A percentile compares a stretch with the other conserved stretches of the same genome.
Conservation (phyloP, 208 protist genomes). For the Trypanosoma congolense region DNA sequence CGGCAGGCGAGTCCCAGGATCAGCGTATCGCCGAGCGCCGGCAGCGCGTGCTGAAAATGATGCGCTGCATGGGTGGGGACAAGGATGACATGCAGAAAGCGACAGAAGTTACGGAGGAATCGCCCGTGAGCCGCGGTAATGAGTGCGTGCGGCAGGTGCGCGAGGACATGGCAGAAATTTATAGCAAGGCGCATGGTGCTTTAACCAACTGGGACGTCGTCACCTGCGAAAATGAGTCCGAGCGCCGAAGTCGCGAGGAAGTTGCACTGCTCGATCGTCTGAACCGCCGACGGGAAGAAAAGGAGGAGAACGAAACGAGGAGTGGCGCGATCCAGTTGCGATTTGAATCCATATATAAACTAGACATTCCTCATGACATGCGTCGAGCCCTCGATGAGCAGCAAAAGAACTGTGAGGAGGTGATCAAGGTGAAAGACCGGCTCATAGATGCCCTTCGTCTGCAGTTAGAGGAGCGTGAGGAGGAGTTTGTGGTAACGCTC, state of each 20-base stretch:
- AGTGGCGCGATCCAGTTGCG: conserved; percentile 75
- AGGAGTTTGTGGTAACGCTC: conserved; percentile 89
- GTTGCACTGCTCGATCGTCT: conserved; percentile 27
- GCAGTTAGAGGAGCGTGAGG: conserved; percentile 86
- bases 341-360: conserved; percentile 85
- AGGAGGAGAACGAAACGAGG: conserved; percentile 44
- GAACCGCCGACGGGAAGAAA: conserved; percentile 42
- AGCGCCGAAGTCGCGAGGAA: conserved; percentile 63
- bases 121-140: conserved; percentile 25
- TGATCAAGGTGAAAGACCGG: conserved; percentile 82
- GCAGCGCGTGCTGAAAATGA: conserved; percentile 30
- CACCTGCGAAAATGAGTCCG: conserved; percentile 57
- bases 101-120: conserved; percentile 5
- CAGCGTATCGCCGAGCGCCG: conserved; percentile 58
- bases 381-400: conserved; percentile 72
- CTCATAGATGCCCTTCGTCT: conserved; percentile 76
- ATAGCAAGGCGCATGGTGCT: conserved; percentile 32
- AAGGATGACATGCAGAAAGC: conserved; percentile 6
- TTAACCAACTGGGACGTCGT: conserved; percentile 62
- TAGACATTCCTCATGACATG: conserved; percentile 83
- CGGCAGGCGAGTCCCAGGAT: conserved; percentile 29
- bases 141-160: conserved; percentile 40
- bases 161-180: conserved; percentile 37
- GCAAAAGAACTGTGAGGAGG: conserved; percentile 59
- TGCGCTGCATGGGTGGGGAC: conserved; percentile 13